Evolutionary conservation across 306 rosid species (phyloP).

Genomic region (Argentina anserina): DNA sequence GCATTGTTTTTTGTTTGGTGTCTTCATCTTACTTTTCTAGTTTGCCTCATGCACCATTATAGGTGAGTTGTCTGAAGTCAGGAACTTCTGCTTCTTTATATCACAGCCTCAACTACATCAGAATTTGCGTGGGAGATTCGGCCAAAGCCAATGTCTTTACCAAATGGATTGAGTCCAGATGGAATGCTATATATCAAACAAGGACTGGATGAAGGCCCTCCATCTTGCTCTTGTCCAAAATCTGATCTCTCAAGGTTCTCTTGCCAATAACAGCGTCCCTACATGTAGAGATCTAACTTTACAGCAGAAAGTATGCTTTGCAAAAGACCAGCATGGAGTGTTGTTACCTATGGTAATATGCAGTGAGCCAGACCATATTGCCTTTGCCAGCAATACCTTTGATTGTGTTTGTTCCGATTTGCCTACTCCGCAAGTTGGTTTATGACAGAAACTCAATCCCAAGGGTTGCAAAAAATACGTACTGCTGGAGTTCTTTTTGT

Average conservation of each 20-base stretch:
- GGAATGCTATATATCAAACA: conserved; percentile 43
- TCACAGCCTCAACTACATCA: conserved; percentile 51
- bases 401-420: conserved; percentile 66
- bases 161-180: neutral
- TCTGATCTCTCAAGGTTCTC: conserved; percentile 55
- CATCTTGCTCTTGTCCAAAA: conserved; percentile 58
- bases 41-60: conserved; percentile 65
- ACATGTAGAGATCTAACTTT: conserved; percentile 60
- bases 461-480: conserved; percentile 75
- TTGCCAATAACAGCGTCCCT: conserved; percentile 49
- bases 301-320: conserved; percentile 52
- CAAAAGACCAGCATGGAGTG: conserved; percentile 65
- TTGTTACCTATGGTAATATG: conserved; percentile 51
- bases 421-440: conserved; percentile 40
- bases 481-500: conserved; percentile 77
- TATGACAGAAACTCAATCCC: conserved; percentile 55
- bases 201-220: conserved; percentile 62
- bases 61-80: conserved; percentile 67
- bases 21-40: conserved; percentile 49
- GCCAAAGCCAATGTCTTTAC: conserved; percentile 14
- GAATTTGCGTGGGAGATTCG: conserved; percentile 35
- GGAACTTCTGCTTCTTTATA: conserved; percentile 74
- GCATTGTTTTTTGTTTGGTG: conserved; percentile 58
- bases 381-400: conserved; percentile 51
- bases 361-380: conserved; percentile 42